phyloP scores from a whole-genome alignment of 2,329 filamentous ascomycete genomes.

The Ophiostoma sp. region DNA sequence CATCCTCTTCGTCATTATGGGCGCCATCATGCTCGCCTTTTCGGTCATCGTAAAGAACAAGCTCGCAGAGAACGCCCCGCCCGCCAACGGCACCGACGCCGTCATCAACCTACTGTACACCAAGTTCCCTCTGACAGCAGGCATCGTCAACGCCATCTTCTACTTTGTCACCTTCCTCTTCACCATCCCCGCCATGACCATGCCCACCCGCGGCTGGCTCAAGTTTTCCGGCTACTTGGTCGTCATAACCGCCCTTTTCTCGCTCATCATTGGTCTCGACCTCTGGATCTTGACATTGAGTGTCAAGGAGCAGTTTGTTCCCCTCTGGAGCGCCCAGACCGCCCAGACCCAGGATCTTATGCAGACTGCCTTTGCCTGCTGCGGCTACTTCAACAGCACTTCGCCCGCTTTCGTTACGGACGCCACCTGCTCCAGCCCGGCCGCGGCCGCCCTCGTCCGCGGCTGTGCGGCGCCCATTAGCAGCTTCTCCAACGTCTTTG shows the following conservation, averaged over 20 bases:
- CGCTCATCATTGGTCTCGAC: constrained; percentile 63
- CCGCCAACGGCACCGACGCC: constrained; percentile 49
- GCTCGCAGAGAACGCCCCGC: constrained; percentile 46
- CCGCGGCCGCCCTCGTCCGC: constrained; percentile 66
- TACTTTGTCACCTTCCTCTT: constrained; percentile 69
- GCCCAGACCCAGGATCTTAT: constrained; percentile 64
- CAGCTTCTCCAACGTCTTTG: constrained; percentile 67
- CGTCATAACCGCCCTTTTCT: constrained; percentile 63
- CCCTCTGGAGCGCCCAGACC: constrained; percentile 61
- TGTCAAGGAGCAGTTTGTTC: constrained; percentile 61
- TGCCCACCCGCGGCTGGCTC: constrained; percentile 67
- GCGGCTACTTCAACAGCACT: constrained; percentile 73
- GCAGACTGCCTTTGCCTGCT: constrained; percentile 74
- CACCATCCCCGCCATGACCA: constrained; percentile 70
- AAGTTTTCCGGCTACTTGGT: constrained; percentile 68
- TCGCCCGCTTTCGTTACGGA: constrained; percentile 72
- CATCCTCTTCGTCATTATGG: constrained; percentile 54
- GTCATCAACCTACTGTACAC: constrained; percentile 55
- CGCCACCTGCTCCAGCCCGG: constrained; percentile 65
- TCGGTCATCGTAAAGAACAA: constrained; percentile 49
- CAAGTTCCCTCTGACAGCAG: constrained; percentile 59
- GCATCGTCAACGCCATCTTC: constrained; percentile 70
- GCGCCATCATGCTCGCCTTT: constrained; percentile 57
- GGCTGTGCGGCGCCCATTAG: constrained; percentile 70
- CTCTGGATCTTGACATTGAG: constrained; percentile 74